A percentile compares a stretch with the other conserved stretches of the same genome.
These are phyloP conservation scores for Liquidambar formosana DNA, from an alignment of 164 flowering plant genomes.

Conservation along the genomic window DNA sequence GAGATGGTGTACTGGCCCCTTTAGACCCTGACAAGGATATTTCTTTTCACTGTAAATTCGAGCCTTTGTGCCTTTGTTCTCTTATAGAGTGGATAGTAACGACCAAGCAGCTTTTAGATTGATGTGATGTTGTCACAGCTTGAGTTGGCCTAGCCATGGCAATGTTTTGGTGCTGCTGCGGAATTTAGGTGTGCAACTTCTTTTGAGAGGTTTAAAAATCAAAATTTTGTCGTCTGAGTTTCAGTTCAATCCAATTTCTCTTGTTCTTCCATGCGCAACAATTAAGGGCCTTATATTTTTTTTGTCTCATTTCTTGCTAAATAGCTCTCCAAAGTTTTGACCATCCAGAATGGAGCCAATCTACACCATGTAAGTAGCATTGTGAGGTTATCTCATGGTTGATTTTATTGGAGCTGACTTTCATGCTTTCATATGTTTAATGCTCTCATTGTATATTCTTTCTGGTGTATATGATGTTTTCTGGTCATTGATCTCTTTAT, in stretches of 20 bases:
- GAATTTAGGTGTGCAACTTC: conserved; percentile 10
- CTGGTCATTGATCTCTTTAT: conserved; percentile 6
- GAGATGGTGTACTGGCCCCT: conserved; percentile 61
- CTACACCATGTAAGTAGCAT: conserved; percentile 14
- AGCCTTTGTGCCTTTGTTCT: conserved; percentile 72
- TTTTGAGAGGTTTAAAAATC: conserved; percentile 3
- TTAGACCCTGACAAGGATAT: conserved; percentile 43
- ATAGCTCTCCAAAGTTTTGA: conserved; percentile 1
- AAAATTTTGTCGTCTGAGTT: conserved; percentile 14
- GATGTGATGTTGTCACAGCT: conserved; percentile 12
- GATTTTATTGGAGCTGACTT: background rate
- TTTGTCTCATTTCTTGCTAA: background rate
- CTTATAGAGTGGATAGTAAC: conserved; percentile 53
- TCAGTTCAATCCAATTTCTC: conserved; percentile 1
- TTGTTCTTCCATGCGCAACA: background rate
- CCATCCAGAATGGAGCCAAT: background rate
- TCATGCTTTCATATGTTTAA: background rate
- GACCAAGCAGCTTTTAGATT: conserved; percentile 37
- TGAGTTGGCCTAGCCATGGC: background rate
- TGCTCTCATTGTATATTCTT: conserved; percentile 1
- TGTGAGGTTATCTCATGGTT: conserved; percentile 2
- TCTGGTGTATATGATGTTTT: conserved; percentile 6
- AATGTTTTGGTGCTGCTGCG: conserved; percentile 18
- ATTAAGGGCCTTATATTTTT: background rate
- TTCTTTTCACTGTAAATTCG: conserved; percentile 67